Conservation (phyloP, 2,329 filamentous ascomycete species). For the Pseudogymnoascus verrucosus region DNA sequence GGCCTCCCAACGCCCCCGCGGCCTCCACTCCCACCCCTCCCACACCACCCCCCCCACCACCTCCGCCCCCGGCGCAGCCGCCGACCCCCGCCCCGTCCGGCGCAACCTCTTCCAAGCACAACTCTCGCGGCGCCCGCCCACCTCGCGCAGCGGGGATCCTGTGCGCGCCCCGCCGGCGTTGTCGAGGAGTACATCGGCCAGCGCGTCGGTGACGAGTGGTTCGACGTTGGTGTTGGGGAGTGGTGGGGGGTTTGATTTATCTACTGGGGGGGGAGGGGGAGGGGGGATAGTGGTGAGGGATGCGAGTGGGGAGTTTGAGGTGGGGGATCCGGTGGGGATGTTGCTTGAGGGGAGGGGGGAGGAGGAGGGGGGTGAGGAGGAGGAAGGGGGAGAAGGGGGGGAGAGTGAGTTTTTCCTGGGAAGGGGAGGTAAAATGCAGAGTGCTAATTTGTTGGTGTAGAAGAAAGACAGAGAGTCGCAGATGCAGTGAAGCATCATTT, state of each 20-base stretch:
- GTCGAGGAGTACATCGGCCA: background rate
- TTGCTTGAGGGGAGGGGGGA: no score
- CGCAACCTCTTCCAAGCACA: background rate
- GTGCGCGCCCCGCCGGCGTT: background rate
- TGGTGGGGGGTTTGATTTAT: background rate
- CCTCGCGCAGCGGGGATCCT: background rate
- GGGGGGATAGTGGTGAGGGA: constrained; percentile 55
- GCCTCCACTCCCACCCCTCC: constrained; percentile 10
- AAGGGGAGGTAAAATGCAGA: no score
- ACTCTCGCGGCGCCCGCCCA: background rate
- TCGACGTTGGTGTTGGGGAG: background rate
- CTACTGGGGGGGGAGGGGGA: background rate
- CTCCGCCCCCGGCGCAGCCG: background rate
- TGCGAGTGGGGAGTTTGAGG: constrained; percentile 48
- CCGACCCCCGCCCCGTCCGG: background rate
- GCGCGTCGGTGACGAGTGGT: background rate
- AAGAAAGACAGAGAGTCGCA: constrained; percentile 50
- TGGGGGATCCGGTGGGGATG: constrained; percentile 46
- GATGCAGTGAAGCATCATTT: constrained; percentile 56
- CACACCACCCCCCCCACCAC: constrained; percentile 14
- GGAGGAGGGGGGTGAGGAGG: no score
- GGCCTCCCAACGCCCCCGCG: background rate
- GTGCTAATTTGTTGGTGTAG: constrained; percentile 29
- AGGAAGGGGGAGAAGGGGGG: constrained; percentile 41
- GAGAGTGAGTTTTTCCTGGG: constrained; percentile 30